These are phyloP conservation scores for Capsella bursapastoris DNA, from an alignment of 345 rosid genomes.

Conservation along the genomic window DNA sequence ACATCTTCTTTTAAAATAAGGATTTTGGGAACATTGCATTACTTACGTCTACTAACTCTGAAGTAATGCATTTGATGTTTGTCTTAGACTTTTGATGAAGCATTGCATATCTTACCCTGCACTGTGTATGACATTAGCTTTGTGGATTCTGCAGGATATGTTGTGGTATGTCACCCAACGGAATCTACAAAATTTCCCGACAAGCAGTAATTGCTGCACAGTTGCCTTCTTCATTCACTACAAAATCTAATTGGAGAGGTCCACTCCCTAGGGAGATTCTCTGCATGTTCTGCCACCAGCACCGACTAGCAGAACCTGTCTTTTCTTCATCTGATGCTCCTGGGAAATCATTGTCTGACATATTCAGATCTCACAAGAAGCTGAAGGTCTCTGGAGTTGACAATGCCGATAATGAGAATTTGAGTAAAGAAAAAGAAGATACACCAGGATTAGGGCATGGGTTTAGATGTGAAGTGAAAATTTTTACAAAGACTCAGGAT, in stretches of 20 bases:
- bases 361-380: constrained; percentile 60
- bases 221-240: constrained; percentile 68
- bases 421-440: constrained; percentile 36
- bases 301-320: constrained; percentile 77
- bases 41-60: constrained; percentile 4
- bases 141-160: constrained; percentile 58
- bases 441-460: constrained; percentile 45
- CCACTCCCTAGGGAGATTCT: constrained; percentile 81
- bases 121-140: constrained; percentile 13
- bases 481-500: constrained; percentile 66
- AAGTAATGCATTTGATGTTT: constrained; percentile 16
- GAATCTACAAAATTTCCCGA: constrained; percentile 80
- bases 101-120: constrained; percentile 4
- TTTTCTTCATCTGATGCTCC: constrained; percentile 51
- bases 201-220: constrained; percentile 72
- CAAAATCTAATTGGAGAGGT: constrained; percentile 87
- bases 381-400: constrained; percentile 49
- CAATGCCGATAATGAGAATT: constrained; percentile 29
- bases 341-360: constrained; percentile 49
- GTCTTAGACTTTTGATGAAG: background rate
- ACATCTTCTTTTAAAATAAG: background rate
- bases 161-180: constrained; percentile 73
- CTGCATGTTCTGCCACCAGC: constrained; percentile 79
- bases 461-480: constrained; percentile 70
- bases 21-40: constrained; percentile 13